phyloP scores from a whole-genome alignment of 139 green algal genomes.

The Prasinococcaceae sp. region DNA sequence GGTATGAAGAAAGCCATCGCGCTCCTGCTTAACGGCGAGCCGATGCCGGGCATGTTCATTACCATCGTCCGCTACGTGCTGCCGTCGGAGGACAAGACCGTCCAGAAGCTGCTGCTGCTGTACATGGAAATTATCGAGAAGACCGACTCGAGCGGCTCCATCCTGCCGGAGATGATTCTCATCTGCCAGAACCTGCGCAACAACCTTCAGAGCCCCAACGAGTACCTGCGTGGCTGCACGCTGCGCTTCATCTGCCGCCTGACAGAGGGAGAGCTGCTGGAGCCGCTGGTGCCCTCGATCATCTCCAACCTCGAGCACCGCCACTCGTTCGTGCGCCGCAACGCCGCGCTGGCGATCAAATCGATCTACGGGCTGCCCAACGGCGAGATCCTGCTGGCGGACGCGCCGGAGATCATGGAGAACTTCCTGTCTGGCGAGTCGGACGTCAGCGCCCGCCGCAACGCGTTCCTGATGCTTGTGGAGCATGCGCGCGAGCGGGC shows the following conservation, averaged over 20 bases:
- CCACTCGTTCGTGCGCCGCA: constrained; percentile 89
- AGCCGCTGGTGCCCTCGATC: constrained; percentile 87
- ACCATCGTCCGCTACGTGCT: constrained; percentile 98
- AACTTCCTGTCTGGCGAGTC: constrained; percentile 62
- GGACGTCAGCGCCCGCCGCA: constrained; percentile 81
- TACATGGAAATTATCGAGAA: constrained; percentile 99
- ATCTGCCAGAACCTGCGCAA: constrained; percentile 99
- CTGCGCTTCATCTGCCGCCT: constrained; percentile 94
- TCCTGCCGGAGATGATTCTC: constrained; percentile 99
- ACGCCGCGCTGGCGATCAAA: constrained; percentile 86
- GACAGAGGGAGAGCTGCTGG: constrained; percentile 89
- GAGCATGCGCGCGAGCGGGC: constrained; percentile 62
- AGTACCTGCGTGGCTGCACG: constrained; percentile 91
- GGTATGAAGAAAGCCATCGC: constrained; percentile 94
- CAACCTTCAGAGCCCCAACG: constrained; percentile 99
- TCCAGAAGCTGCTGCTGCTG: constrained; percentile 96
- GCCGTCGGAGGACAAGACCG: constrained; percentile 87
- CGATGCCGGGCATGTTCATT: constrained; percentile 94
- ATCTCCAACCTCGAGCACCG: constrained; percentile 90
- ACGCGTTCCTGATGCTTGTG: constrained; percentile 87
- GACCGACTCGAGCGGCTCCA: constrained; percentile 81
- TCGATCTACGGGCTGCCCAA: constrained; percentile 83
- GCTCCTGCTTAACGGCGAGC: constrained; percentile 83
- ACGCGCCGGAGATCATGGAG: constrained; percentile 88
- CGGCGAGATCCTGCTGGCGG: constrained; percentile 77